Evolutionary conservation across 116 monocot species (phyloP).

Genomic region (Posidonia oceanica): DNA sequence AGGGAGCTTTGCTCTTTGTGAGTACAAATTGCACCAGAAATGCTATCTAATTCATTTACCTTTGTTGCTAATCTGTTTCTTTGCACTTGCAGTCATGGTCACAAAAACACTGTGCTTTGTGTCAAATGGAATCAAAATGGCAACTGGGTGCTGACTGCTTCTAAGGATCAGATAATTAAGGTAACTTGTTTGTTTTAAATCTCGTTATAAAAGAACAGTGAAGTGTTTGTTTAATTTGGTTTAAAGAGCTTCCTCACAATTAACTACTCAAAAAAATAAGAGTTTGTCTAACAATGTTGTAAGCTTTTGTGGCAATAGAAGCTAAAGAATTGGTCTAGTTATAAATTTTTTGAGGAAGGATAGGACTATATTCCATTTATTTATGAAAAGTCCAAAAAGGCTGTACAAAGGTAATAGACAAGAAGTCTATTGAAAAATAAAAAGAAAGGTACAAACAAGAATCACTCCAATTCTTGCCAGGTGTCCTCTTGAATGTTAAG

Average conservation of each 20-base stretch:
- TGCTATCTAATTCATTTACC: not conserved
- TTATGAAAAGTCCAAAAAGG: too few relatives aligned
- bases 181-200: slow-evolving; percentile 17
- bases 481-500: too few relatives aligned
- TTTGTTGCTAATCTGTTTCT: slow-evolving; percentile 9
- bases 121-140: slow-evolving; percentile 99
- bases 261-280: not conserved
- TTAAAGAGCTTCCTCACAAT: not conserved
- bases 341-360: too few relatives aligned
- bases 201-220: not conserved
- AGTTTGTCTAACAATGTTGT: too few relatives aligned
- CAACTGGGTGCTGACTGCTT: slow-evolving; percentile 94
- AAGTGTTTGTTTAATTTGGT: not conserved
- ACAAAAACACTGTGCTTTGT: slow-evolving; percentile 94
- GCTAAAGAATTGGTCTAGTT: too few relatives aligned
- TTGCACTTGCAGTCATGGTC: slow-evolving; percentile 90
- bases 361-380: too few relatives aligned
- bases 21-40: slow-evolving; percentile 13
- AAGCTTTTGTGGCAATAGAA: too few relatives aligned
- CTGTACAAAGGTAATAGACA: too few relatives aligned
- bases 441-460: too few relatives aligned
- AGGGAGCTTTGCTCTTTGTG: slow-evolving; percentile 91
- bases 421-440: too few relatives aligned
- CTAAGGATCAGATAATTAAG: slow-evolving; percentile 99
- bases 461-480: too few relatives aligned